Base-by-base conservation (phyloP, 176 grass and related monocot species). In the Musa beccarii region DNA sequence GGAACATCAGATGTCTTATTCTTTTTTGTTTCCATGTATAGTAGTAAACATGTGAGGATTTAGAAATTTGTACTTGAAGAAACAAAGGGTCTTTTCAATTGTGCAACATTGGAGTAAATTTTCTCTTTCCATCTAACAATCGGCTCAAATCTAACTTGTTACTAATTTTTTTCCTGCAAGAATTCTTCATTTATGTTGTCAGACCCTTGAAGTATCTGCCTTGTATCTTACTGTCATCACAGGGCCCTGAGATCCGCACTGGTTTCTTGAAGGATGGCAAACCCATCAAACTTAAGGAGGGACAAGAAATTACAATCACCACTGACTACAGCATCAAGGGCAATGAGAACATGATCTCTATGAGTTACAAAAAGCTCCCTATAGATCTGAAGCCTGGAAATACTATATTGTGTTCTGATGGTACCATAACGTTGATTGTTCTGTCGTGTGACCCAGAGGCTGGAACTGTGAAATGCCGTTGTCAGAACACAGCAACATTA, bases 351-450 rank as follows among this genome's bases (percentile, higher is more conserved):
- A 11, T 74, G 72, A 74, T 74, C 16, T 74, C 72, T 57, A 74
- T 74, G 72, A 74, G 72, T 74, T 74, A 74, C 22, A 74, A 74
- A 56, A 74, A 74, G 72, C 72, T 74, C 51, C 72, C 72, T 16
- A 23, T 57, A 28, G 72, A 74, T 74, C 23, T 74, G 11, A 74
- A 57, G 57, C 72, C 72, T 17, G 72, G 72, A 74, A 74, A 74
- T 19, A 57, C 24, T 57, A 57, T 74, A 55, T 55, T 74, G 54
- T 74, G 72, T 19, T 54, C 72, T 74, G 72, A 74, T 57, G 72
- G 72, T 17, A 74, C 72, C 14, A 74, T 74, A 28, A 74, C 72
- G 21, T 29, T 74, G 52, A 57, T 52, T 1, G 72, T 74, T 24
- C 53, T 59, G 24, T 74, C 72, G 15, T 74, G 72, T 57, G 72